Base-by-base conservation (phyloP, 306 rosid species). In the Hippophae rhamnoides region DNA sequence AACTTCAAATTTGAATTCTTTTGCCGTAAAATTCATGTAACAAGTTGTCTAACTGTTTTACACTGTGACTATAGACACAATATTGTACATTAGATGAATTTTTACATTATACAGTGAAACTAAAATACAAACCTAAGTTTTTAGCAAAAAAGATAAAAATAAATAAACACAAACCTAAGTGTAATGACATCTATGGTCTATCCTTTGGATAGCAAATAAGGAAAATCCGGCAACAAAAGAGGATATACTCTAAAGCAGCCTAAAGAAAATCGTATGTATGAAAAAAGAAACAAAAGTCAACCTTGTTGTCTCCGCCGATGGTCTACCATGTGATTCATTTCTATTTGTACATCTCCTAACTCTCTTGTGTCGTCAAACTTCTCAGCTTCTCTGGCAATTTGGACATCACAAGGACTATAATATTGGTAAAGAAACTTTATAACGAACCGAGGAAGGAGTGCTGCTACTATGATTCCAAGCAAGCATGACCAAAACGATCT, bases 341-440 rank as follows among this genome's bases (percentile, higher is more conserved):
- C 97, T 70, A 80, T 75, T 45, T 82, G 86, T 71, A 73, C 85
- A 70, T 50, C 76, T 74, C 76, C 82, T 57, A 63, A 47, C 26
- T 53, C 64, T 56, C 83, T 73, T 23, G 61, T 71, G 67, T 69
- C 60, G 25, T 58, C 78, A 40, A 64, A 10, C 59, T 69, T 86
- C 73, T 86, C 93, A 13, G 71, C 74, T 74, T 89, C 97, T 72
- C 87, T 83, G 45, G 93, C 95, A 79, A 82, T 86, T 86, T 89
- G 97, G 79, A 89, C 79, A 74, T 84, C 97, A 2, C 95, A 86
- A 47, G 95, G 93, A 92, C 97, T 82, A 76, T 84, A 82, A 8
- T 70, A 80, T 65, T 84, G 95, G 59, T 61, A 62, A 58, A 86
- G 79, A 59, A 82, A 87, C 78, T 86, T 89, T 51, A 84, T 76